phyloP scores from a whole-genome alignment of 306 rosid genomes.

The Glycine latifolia region DNA sequence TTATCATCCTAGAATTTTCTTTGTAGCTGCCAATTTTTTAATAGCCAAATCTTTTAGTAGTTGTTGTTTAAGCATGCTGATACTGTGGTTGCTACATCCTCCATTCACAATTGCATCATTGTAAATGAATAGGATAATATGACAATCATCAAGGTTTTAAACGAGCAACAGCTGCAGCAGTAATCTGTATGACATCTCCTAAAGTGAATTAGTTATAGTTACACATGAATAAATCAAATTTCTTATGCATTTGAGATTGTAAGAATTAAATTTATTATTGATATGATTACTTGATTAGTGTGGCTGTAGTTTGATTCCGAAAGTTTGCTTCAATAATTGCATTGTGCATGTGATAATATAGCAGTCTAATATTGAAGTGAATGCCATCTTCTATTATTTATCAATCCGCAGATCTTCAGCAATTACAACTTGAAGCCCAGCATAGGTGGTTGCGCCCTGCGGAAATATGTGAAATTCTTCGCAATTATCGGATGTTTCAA shows the following conservation, averaged over 20 bases:
- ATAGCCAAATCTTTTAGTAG: too few relatives aligned
- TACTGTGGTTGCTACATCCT: too few relatives aligned
- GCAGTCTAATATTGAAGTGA: slow-evolving; percentile 30
- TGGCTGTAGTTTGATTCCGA: slow-evolving; percentile 22
- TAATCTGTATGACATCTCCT: not conserved
- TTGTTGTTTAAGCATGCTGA: too few relatives aligned
- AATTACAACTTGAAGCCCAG: slow-evolving; percentile 77
- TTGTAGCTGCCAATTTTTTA: too few relatives aligned
- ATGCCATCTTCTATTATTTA: slow-evolving; percentile 22
- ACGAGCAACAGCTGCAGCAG: not conserved
- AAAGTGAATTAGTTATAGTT: not conserved
- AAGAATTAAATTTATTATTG: not conserved
- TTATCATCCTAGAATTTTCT: too few relatives aligned
- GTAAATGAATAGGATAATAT: not conserved
- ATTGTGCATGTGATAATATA: slow-evolving; percentile 19
- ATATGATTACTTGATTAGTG: not conserved
- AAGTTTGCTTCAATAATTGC: slow-evolving; percentile 31
- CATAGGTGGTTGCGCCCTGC: slow-evolving; percentile 91
- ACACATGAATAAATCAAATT: slow-evolving; percentile 14
- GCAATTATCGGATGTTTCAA: slow-evolving; percentile 65
- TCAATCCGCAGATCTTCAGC: slow-evolving; percentile 68
- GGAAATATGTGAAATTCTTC: slow-evolving; percentile 92
- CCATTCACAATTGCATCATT: too few relatives aligned
- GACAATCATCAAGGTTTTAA: not conserved
- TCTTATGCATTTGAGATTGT: slow-evolving; percentile 15